Conservation (phyloP, 1,284 basidiomycete genomes). For the Malassezia pachydermatis region DNA sequence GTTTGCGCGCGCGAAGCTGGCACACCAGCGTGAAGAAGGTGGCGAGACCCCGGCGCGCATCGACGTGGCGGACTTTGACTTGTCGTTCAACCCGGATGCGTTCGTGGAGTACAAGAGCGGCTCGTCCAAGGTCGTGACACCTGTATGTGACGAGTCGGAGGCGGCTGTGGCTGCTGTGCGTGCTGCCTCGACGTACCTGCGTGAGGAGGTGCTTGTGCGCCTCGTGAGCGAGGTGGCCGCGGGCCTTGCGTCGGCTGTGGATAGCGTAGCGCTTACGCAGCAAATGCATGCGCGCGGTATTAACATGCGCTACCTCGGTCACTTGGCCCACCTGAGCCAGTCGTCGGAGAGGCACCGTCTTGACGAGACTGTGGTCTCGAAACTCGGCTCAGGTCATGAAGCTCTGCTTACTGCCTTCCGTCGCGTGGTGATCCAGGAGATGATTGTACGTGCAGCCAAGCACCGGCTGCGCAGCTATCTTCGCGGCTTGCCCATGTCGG, state of each 20-base stretch:
- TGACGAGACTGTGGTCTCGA: conserved; percentile 31
- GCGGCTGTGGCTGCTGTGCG: conserved; percentile 54
- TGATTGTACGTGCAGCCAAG: conserved; percentile 55
- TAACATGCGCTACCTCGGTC: conserved; percentile 57
- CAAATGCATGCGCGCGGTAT: conserved; percentile 54
- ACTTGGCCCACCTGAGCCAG: conserved; percentile 47
- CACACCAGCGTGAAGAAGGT: conserved; percentile 22
- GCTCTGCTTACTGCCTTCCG: conserved; percentile 37
- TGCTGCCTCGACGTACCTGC: conserved; percentile 52
- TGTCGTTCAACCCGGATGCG: conserved; percentile 56
- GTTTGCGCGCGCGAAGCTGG: conserved; percentile 52
- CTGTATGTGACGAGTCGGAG: conserved; percentile 51
- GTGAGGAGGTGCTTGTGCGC: conserved; percentile 51
- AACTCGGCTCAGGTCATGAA: conserved; percentile 39
- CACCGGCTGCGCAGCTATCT: conserved; percentile 52
- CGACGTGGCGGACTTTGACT: conserved; percentile 51
- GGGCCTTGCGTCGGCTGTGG: conserved; percentile 50
- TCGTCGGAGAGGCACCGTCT: conserved; percentile 49
- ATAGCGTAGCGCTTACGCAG: conserved; percentile 52
- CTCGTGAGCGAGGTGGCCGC: conserved; percentile 52
- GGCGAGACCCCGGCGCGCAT: conserved; percentile 25
- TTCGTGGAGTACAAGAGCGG: conserved; percentile 50
- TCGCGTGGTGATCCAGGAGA: conserved; percentile 53
- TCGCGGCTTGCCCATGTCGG: conserved; percentile 21
- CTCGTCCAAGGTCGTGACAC: conserved; percentile 26